Base-by-base conservation (phyloP, 495 filamentous ascomycete genomes). In the Penicillium argentinense region DNA sequence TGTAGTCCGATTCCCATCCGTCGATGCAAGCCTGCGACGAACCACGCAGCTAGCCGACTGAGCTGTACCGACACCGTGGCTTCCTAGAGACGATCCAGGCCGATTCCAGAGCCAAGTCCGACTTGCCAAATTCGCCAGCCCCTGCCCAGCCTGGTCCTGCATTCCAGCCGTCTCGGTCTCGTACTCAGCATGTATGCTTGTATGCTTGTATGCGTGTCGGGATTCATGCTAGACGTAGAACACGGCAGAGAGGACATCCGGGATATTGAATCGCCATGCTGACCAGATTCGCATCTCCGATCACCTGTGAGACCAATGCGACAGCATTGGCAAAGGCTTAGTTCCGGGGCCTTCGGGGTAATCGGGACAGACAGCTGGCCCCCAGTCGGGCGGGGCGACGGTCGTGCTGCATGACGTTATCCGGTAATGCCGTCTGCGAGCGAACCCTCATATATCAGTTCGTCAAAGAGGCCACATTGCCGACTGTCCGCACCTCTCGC, bases 321-420 rank as follows among this genome's bases (percentile, higher is more conserved):
- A 42, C 51, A 48, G 45, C 27, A 37, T 56, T 51, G 56, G 52
- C 49, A 51, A 61, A 59, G 52, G 59, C 59, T 62, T 59, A 48
- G 26, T 54, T 58, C 39, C 33, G 18, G 45, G 18, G 38, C 27
- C 17, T 18, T 36, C 24, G 28, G 37, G 38, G 16, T 40, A 13
- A 32, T 22, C 37, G 34, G n/a, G 39, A 46, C 43, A 30, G n/a
- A 12, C 4, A 33, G 28, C 21, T 26, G 7, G 17, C 33, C 33
- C 33, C 43, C n/a, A n/a, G 24, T 34, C 47, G 39, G 27, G 33
- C 33, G 9, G 12, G 3, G 14, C 9, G 18, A 45, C 48, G 11
- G 17, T 26, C 17, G 42, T 48, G 39, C 48, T 45, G 29, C 25
- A 56, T 56, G 47, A 56, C 44, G 53, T 45, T 51, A 32, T 44